Evolutionary conservation across 2,329 filamentous ascomycete genomes (phyloP).

Genomic region (Neoarthrinium moseri): DNA sequence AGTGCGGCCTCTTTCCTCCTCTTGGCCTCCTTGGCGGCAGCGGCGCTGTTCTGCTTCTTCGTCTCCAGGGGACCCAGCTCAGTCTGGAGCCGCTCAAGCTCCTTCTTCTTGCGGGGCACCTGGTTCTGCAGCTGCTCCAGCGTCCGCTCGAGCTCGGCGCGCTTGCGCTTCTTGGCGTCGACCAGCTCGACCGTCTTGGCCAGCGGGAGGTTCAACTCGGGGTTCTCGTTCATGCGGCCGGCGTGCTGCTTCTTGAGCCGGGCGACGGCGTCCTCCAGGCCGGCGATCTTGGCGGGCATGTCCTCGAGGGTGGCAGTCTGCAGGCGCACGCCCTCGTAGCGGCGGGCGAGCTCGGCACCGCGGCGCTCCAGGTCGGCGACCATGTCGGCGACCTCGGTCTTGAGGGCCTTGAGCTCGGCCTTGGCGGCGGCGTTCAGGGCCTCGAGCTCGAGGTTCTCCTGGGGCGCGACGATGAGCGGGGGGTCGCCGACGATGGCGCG

Average conservation of each 20-base stretch:
- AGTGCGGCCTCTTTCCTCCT: conserved; percentile 65
- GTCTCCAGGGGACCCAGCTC: conserved; percentile 69
- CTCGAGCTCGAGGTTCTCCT: conserved; percentile 80
- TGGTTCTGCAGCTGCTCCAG: conserved; percentile 62
- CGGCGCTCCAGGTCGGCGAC: conserved; percentile 69
- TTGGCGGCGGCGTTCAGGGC: conserved; percentile 68
- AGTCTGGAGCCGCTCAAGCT: conserved; percentile 63
- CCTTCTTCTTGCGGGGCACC: conserved; percentile 64
- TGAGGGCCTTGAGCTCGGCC: conserved; percentile 73
- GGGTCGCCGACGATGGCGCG: conserved; percentile 89
- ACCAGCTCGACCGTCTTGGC: conserved; percentile 55
- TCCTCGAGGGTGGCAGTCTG: conserved; percentile 49
- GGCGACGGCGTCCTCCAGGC: conserved; percentile 47
- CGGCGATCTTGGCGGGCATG: conserved; percentile 48
- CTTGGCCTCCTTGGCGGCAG: conserved; percentile 69
- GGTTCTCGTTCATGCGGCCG: conserved; percentile 36
- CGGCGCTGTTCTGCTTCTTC: conserved; percentile 62
- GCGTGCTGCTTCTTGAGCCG: conserved; percentile 42
- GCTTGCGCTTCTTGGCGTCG: conserved; percentile 47
- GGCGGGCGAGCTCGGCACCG: conserved; percentile 55
- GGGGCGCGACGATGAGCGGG: conserved; percentile 76
- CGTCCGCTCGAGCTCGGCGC: conserved; percentile 59
- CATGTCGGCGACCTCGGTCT: conserved; percentile 73
- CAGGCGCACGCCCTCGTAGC: conserved; percentile 48
- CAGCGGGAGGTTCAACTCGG: conserved; percentile 53